Conservation (phyloP, 2,329 filamentous ascomycete genomes). For the Ceratocystis ficicola region DNA sequence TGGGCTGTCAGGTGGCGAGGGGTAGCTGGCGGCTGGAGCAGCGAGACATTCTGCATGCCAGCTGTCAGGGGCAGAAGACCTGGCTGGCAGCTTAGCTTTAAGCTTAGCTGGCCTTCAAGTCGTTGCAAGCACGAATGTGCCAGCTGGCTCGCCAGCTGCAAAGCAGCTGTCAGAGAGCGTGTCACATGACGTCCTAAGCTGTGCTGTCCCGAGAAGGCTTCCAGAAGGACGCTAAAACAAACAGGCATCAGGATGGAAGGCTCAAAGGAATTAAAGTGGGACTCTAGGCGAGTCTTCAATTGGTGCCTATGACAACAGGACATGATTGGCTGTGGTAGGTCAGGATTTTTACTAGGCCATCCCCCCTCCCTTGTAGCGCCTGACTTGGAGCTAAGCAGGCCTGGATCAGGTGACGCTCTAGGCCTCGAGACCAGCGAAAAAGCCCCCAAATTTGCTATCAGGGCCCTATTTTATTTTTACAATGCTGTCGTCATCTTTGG, state of each 20-base stretch:
- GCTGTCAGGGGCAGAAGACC: neutral
- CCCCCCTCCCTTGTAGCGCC: neutral
- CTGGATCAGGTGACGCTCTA: too few relatives aligned
- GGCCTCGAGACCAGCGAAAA: too few relatives aligned
- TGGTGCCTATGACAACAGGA: neutral
- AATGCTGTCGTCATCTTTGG: too few relatives aligned
- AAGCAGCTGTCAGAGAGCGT: neutral
- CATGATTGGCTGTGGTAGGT: neutral
- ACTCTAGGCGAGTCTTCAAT: neutral
- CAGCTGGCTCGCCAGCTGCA: neutral
- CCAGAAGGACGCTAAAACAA: slow-evolving; percentile 4
- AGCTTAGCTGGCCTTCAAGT: neutral
- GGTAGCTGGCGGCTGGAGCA: neutral
- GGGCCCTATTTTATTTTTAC: too few relatives aligned
- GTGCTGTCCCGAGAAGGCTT: slow-evolving; percentile 1
- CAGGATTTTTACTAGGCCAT: neutral
- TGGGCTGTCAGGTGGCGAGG: neutral
- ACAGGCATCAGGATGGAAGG: neutral
- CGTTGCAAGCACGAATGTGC: neutral
- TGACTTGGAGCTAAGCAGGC: neutral
- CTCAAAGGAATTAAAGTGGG: neutral
- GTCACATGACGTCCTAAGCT: neutral
- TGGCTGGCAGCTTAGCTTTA: neutral
- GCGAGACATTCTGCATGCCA: too few relatives aligned
- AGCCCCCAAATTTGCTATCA: too few relatives aligned